phyloP scores from a whole-genome alignment of 257 asterid genomes.

The Gentiana straminea region DNA sequence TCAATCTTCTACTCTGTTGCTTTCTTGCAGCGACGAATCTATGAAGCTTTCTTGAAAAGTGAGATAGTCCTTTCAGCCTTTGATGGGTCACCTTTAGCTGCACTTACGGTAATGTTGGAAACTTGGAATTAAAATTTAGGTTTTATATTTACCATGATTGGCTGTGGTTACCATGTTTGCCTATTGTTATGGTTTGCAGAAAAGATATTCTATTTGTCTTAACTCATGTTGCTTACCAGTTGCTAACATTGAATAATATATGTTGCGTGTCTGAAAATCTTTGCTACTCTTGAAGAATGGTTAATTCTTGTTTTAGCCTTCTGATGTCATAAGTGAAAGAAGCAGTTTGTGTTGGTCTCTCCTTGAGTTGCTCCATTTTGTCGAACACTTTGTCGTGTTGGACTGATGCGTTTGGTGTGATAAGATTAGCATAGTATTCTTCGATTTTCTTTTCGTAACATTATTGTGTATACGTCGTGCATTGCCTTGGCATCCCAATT shows the following conservation, averaged over 20 bases:
- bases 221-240: background rate
- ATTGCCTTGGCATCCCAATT: too few species aligned
- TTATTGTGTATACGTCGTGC: too few species aligned
- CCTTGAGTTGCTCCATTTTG: too few species aligned
- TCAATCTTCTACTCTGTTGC: slow-evolving; percentile 5
- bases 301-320: too few species aligned
- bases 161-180: background rate
- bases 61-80: slow-evolving; percentile 87
- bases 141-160: too few species aligned
- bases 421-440: too few species aligned
- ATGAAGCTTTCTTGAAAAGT: slow-evolving; percentile 87
- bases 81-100: slow-evolving; percentile 96
- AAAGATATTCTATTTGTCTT: background rate
- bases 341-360: too few species aligned
- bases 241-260: background rate
- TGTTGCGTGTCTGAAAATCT: background rate
- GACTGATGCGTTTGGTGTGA: too few species aligned
- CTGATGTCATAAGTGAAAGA: too few species aligned
- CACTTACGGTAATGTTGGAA: slow-evolving; percentile 62
- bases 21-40: slow-evolving; percentile 62
- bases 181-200: background rate
- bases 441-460: too few species aligned
- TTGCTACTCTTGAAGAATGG: too few species aligned
- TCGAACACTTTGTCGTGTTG: too few species aligned
- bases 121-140: background rate